Evolutionary conservation across 768 basidiomycete genomes (phyloP).

Genomic region (Russula griseocarnosa): DNA sequence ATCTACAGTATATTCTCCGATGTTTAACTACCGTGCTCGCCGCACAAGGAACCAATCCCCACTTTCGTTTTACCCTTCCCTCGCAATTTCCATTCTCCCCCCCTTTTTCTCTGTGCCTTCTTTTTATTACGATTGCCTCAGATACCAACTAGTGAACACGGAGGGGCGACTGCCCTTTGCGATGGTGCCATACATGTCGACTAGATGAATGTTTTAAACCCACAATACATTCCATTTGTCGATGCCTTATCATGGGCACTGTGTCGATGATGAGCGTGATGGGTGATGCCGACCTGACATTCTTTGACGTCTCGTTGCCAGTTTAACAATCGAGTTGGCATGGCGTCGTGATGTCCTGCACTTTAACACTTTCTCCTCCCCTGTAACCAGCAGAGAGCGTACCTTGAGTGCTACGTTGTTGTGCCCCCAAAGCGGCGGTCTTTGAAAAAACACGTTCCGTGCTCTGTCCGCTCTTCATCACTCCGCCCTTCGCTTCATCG

Average conservation of each 20-base stretch:
- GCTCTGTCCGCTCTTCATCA: no score
- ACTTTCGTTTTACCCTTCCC: slow-evolving; percentile 11
- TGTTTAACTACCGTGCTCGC: slow-evolving; percentile 16
- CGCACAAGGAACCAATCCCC: not conserved
- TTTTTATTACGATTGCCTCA: slow-evolving; percentile 19
- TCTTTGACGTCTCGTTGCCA: not conserved
- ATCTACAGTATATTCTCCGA: slow-evolving; percentile 21
- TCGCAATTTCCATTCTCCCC: not conserved
- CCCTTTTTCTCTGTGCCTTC: slow-evolving; percentile 16
- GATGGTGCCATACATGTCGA: slow-evolving; percentile 11
- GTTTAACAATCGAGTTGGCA: not conserved
- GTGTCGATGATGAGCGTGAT: not conserved
- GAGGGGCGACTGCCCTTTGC: slow-evolving; percentile 8
- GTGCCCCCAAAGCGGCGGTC: no score
- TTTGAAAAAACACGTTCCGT: no score
- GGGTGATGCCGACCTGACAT: not conserved
- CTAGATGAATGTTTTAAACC: slow-evolving; percentile 15
- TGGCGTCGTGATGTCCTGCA: not conserved
- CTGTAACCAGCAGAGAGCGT: not conserved
- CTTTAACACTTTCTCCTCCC: not conserved
- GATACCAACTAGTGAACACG: slow-evolving; percentile 9
- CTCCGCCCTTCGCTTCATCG: no score
- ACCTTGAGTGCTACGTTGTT: not conserved
- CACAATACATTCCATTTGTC: slow-evolving; percentile 22
- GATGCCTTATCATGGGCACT: not conserved